A percentile compares a stretch with the other conserved stretches of the same genome.
Evolutionary conservation across 495 filamentous ascomycete genomes (phyloP).

Genomic region (Tuber umbilicatum): DNA sequence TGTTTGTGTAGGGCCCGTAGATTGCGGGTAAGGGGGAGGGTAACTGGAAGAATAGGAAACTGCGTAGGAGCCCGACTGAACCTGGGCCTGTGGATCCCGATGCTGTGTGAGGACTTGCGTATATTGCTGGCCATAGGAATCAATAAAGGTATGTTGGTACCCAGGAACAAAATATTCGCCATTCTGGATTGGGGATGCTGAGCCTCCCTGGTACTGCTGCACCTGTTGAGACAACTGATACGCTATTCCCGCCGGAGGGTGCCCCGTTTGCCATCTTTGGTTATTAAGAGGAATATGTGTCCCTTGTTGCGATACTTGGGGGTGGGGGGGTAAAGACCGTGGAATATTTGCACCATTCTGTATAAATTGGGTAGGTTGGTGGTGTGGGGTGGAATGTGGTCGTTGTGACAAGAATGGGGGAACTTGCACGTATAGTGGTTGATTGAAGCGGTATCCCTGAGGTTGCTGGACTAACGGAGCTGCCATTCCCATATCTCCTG

Average conservation of each 20-base stretch:
- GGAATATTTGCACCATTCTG: slow-evolving; percentile 20
- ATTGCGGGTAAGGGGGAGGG: slow-evolving; percentile 27
- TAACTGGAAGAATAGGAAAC: slow-evolving; percentile 26
- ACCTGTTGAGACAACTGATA: slow-evolving; percentile 31
- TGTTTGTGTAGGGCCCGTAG: slow-evolving; percentile 19
- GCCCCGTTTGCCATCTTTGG: slow-evolving; percentile 26
- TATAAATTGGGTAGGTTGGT: slow-evolving; percentile 6
- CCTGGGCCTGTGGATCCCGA: slow-evolving; percentile 23
- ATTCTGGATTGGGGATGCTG: slow-evolving; percentile 5
- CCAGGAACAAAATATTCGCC: slow-evolving; percentile 25
- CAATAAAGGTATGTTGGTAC: slow-evolving; percentile 25
- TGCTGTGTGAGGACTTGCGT: slow-evolving; percentile 20
- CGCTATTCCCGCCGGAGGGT: slow-evolving; percentile 8
- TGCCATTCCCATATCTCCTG: slow-evolving; percentile 17
- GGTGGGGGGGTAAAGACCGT: slow-evolving; percentile 18
- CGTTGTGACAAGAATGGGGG: slow-evolving; percentile 18
- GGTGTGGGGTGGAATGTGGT: slow-evolving; percentile 13
- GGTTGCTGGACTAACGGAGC: slow-evolving; percentile 15
- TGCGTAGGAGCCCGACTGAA: slow-evolving; percentile 12
- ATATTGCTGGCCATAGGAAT: slow-evolving; percentile 30
- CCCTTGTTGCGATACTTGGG: slow-evolving; percentile 16
- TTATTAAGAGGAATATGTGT: slow-evolving; percentile 5
- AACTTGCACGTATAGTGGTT: slow-evolving; percentile 23
- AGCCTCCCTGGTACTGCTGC: slow-evolving; percentile 26
- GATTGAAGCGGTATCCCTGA: slow-evolving; percentile 13